Conservation (phyloP, 2,329 filamentous ascomycete species). For the Diaporthe sp. region DNA sequence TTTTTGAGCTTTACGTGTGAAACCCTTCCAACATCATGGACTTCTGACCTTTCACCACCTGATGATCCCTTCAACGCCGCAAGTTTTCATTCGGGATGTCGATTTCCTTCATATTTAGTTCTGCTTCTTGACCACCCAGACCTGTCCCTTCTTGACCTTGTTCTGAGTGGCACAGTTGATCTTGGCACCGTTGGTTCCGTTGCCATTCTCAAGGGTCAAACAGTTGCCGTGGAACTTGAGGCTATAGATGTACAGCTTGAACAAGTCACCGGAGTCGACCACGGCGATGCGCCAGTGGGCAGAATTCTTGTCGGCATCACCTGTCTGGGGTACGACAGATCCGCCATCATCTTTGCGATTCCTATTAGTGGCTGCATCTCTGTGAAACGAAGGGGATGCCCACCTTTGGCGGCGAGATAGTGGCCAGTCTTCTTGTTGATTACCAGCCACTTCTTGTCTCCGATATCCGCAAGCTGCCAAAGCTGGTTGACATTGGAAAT, state of each 20-base stretch:
- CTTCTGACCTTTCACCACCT: neutral
- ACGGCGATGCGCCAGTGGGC: conserved; percentile 20
- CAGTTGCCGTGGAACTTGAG: conserved; percentile 22
- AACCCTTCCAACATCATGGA: neutral
- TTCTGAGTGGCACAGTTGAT: conserved; percentile 27
- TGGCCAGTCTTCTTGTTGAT: conserved; percentile 31
- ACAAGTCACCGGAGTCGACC: conserved; percentile 2
- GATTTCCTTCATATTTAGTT: neutral
- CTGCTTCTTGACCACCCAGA: conserved; percentile 27
- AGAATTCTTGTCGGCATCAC: conserved; percentile 9
- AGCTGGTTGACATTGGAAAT: conserved; percentile 25
- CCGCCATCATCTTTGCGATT: conserved; percentile 11
- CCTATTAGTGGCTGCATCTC: neutral
- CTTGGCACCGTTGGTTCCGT: conserved; percentile 4
- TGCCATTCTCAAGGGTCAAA: conserved; percentile 22
- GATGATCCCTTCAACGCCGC: neutral
- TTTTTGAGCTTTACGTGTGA: neutral
- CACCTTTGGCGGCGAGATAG: conserved; percentile 21
- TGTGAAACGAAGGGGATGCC: neutral
- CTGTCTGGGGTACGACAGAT: conserved; percentile 14
- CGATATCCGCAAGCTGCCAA: conserved; percentile 26
- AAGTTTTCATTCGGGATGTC: neutral
- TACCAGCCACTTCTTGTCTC: conserved; percentile 27
- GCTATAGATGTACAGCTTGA: conserved; percentile 24
- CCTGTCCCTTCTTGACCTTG: conserved; percentile 19